Evolutionary conservation across 257 asterid species (phyloP).

Genomic region (Cynanchum wilfordii): DNA sequence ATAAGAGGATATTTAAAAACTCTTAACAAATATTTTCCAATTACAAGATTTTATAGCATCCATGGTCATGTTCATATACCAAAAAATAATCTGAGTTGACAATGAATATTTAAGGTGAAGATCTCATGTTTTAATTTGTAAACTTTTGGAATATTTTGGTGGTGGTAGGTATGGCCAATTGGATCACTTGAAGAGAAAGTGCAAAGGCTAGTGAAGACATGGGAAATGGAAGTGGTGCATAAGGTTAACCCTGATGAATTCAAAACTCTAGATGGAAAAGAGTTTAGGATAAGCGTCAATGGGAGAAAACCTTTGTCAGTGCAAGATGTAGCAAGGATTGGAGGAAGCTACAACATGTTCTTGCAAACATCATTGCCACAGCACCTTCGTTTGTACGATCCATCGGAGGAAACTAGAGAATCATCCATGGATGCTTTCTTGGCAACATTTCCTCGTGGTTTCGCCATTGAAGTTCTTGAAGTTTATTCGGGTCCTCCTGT

Average conservation of each 20-base stretch:
- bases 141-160: no score
- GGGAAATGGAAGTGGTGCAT: slow-evolving; percentile 66
- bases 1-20: no score
- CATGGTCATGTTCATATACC: no score
- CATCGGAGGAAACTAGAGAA: slow-evolving; percentile 47
- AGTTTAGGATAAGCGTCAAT: slow-evolving; percentile 34
- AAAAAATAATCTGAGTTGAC: no score
- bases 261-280: slow-evolving; percentile 38
- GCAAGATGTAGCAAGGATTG: slow-evolving; percentile 37
- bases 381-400: slow-evolving; percentile 39
- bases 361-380: slow-evolving; percentile 69
- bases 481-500: slow-evolving; percentile 74
- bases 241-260: slow-evolving; percentile 43
- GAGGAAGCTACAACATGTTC: slow-evolving; percentile 75
- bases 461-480: slow-evolving; percentile 54
- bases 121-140: no score
- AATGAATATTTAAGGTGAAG: no score
- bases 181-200: slow-evolving; percentile 60
- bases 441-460: slow-evolving; percentile 55
- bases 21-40: no score
- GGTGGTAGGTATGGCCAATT: slow-evolving; percentile 42
- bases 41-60: no score
- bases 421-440: slow-evolving; percentile 56
- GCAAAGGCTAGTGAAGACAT: slow-evolving; percentile 59
- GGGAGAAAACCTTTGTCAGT: slow-evolving; percentile 33